These are phyloP conservation scores for Poronia punctata DNA, from an alignment of 495 filamentous ascomycete species.

Conservation along the genomic window DNA sequence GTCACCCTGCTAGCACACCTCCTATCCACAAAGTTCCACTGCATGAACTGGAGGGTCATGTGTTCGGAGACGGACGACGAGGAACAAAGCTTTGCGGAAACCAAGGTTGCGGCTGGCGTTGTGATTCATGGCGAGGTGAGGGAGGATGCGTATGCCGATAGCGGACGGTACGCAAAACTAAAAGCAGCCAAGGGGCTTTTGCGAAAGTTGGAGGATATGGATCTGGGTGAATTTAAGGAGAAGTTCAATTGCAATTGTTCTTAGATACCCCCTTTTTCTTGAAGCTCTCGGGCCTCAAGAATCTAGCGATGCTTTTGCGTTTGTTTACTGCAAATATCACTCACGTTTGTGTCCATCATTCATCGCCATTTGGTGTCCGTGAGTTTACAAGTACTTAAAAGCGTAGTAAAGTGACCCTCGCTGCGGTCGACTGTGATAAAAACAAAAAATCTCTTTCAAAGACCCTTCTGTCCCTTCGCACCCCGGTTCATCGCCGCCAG, in stretches of 20 bases:
- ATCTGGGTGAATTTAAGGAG: conserved; percentile 50
- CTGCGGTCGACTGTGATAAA: no score
- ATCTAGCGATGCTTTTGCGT: no score
- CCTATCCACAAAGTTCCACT: conserved; percentile 40
- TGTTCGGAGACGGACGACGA: conserved; percentile 22
- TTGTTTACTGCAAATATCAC: no score
- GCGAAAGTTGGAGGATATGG: conserved; percentile 48
- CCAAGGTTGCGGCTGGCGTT: conserved; percentile 60
- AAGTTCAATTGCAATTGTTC: conserved; percentile 59
- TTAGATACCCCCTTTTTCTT: no score
- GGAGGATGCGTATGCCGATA: conserved; percentile 53
- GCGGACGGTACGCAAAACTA: conserved; percentile 64
- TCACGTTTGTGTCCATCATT: no score
- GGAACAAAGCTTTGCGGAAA: conserved; percentile 25
- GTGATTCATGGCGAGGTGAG: conserved; percentile 67
- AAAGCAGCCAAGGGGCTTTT: conserved; percentile 65
- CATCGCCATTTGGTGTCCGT: no score
- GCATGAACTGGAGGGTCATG: conserved; percentile 40
- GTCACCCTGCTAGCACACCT: conserved; percentile 41
- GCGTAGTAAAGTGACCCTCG: no score
- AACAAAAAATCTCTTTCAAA: no score
- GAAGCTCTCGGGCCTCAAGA: no score
- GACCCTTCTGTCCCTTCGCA: no score
- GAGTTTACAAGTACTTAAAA: no score
- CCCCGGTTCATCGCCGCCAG: no score